A percentile compares a stretch with the other conserved stretches of the same genome.
These are phyloP conservation scores for Dothiorella sarmentorum DNA, from an alignment of 2,329 filamentous ascomycete species.

Conservation along the genomic window DNA sequence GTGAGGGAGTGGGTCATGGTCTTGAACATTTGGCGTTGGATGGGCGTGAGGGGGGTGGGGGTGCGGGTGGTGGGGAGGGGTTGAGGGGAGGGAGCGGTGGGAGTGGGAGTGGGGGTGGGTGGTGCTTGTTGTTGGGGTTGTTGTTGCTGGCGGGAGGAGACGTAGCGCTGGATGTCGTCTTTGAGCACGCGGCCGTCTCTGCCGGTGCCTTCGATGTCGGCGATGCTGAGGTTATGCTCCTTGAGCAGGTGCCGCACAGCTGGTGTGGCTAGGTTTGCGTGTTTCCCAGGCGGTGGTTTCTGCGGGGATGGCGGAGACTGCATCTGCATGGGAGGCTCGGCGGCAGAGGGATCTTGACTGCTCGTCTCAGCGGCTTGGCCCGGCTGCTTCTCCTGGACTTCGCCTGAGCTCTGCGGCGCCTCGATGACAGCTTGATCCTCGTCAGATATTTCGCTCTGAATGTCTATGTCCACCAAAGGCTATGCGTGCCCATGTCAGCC, in stretches of 20 bases:
- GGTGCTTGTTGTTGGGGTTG: no score
- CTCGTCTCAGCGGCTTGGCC: slow-evolving; percentile 22
- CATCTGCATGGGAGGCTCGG: background rate
- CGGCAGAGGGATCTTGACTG: slow-evolving; percentile 9
- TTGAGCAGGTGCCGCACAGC: slow-evolving; percentile 87
- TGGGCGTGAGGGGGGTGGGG: slow-evolving; percentile 65
- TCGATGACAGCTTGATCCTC: slow-evolving; percentile 49
- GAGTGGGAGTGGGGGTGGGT: slow-evolving; percentile 25
- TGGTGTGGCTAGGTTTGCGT: slow-evolving; percentile 78
- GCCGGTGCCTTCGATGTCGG: slow-evolving; percentile 76
- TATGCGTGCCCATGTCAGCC: slow-evolving; percentile 36
- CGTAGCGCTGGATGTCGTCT: slow-evolving; percentile 78
- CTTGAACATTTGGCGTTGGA: slow-evolving; percentile 95
- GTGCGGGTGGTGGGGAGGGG: slow-evolving; percentile 33
- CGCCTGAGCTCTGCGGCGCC: background rate
- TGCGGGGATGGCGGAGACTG: background rate
- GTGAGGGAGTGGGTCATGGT: slow-evolving; percentile 86
- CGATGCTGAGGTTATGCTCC: slow-evolving; percentile 72
- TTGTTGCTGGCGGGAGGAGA: slow-evolving; percentile 29
- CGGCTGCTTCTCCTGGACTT: slow-evolving; percentile 22
- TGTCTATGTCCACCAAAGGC: slow-evolving; percentile 92
- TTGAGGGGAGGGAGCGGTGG: slow-evolving; percentile 27
- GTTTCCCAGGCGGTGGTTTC: slow-evolving; percentile 53
- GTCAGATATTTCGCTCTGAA: slow-evolving; percentile 69
- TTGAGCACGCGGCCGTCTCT: slow-evolving; percentile 89